Evolutionary conservation across 345 rosid species (phyloP), one percentile per base, ranked within the genome.

Genomic region (Hirschfeldia incana): DNA sequence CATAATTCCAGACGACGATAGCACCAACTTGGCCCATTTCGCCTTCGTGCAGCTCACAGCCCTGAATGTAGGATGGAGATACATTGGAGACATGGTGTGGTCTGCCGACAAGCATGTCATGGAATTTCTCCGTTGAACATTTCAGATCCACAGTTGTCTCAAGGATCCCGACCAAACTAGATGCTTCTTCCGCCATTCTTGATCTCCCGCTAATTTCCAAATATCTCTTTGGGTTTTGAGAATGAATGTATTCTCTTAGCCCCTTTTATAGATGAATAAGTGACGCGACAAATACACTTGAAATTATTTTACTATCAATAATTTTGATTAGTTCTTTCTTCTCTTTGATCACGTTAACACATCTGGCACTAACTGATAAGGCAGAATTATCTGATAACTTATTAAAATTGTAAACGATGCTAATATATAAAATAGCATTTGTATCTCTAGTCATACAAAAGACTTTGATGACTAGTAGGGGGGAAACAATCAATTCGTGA

Each of bases 11-110:
- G 53, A 12, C 10, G 70, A 82, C 1, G 37, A 84, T 29, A 37
- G 80, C n/a, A 15, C 84, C 87, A 11, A 65, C 60, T 4, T 76
- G 77, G 1, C 86, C 89, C 61, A 67, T 81, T 1, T 84, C 85
- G 42, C 87, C 89, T 36, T 85, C 79, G 53, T 83, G 84, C 4
- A 86, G 65, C 51, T 74, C 70, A 65, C 27, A 13, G 1, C 70
- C 75, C 10, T 81, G 80, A 4, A 86, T 17, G 8, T 70, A 71
- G 6, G 58, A 65, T 29, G 83, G 74, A 61, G 76, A 11, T 79
- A 73, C 70, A 13, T 46, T 57, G 4, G 79, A 37, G 5, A 85
- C 10, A 39, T 86, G 76, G 73, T 84, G 84, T 17, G 82, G 84
- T 33, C 69, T 83, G 36, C 81, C 58, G 5, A 78, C 67, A 70